Evolutionary conservation across 129 eudicot species (phyloP), one percentile per base, ranked within the genome.

Genomic region (Ambrosia artemisiifolia): DNA sequence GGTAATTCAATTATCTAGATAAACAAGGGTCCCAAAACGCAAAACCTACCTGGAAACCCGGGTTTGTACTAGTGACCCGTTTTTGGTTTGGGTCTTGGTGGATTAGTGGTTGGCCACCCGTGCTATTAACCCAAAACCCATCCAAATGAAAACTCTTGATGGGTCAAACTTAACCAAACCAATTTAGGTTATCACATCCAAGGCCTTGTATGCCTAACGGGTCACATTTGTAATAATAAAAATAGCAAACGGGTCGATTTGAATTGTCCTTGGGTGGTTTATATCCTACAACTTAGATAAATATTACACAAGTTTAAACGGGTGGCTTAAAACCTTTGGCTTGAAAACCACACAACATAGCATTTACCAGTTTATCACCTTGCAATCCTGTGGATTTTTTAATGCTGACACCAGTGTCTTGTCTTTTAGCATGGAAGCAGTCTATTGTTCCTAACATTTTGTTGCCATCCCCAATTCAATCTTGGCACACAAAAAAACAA

Each of bases 381-480:
- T 6, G 24, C 72, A 48, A 62, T 20, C 70, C 36, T 63, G 47
- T 63, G 18, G 42, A 47, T 63, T 2, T 12, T 12, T 12, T 33
- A 12, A 53, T 3, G 42, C 42, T 60, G 33, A 20, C 50, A 43
- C 55, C n/a, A 59, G 10, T 18, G 3, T 20, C 17, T 8, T 68
- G 80, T 76, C 70, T 76, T 69, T 60, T 69, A 76, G 75, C 71
- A 47, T 73, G 57, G 17, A 72, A 34, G 20, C 43, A 72, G 14
- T 51, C 54, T 60, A 34, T 5, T 10, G 33, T 47, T 44, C 62
- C 11, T 17, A 69, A 69, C 71, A 60, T 34, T 69, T 70, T 35
- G 55, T 77, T 69, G 64, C 81, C 75, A 76, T 68, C 54, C 64
- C 71, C 65, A 69, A 61, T 69, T 28, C 19, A 60, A n/a, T 66